Evolutionary conservation across 345 rosid genomes (phyloP), one percentile per base, ranked within the genome.

Genomic region (Populus simonii): DNA sequence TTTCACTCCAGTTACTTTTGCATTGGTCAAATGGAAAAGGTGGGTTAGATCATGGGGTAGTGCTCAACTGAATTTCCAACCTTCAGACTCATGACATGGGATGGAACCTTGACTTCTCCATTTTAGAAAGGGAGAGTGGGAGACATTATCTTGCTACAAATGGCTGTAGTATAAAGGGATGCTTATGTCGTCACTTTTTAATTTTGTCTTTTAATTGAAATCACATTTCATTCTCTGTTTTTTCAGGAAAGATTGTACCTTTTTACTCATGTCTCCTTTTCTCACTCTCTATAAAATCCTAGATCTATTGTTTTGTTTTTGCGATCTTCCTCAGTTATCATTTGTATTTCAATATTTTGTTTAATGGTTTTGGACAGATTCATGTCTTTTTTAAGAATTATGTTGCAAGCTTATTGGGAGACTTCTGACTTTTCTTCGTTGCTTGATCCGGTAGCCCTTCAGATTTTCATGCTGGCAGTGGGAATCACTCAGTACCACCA

Each of bases 391-490:
- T 22, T 25, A 25, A 68, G 11, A 36, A 68, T 41, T 66, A n/a
- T 43, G 10, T 39, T 45, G 65, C 62, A 66, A n/a, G 45, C 18
- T 29, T 36, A 38, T 51, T 49, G 29, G n/a, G 16, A 31, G 35
- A 38, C 73, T 53, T 78, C 70, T 74, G 62, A 80, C 73, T 53
- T 29, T n/a, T 75, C 65, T 74, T 22, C 55, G 38, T 79, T 79
- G 70, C 74, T 74, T 47, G 63, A 38, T 72, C 43, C 77, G 70
- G 74, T 83, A 86, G 89, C 78, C 76, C 63, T 74, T 83, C 78
- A 41, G 78, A 78, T 73, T 66, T 16, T 8, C 49, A 38, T 80
- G 74, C 80, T 72, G 78, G 66, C n/a, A 68, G 85, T 71, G 78
- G 75, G 61, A 71, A 72, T 76, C 67, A 63, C 71, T 84, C 71